Evolutionary conservation across 1,284 basidiomycete genomes (phyloP).

Genomic region (Hypsizygus ulmarius): DNA sequence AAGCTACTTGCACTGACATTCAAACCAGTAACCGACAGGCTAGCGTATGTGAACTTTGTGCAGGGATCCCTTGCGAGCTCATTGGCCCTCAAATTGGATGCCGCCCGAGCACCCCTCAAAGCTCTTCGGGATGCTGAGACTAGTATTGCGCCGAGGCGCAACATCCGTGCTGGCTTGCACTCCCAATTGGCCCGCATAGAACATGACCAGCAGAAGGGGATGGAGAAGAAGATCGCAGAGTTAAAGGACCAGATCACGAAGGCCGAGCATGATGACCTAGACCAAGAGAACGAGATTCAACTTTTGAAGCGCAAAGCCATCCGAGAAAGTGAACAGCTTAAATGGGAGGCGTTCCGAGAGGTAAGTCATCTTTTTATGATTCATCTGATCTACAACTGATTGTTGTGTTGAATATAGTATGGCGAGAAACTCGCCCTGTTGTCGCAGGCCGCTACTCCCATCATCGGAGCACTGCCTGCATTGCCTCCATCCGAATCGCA

Average conservation of each 20-base stretch:
- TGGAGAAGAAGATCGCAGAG: constrained; percentile 62
- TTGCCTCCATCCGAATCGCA: constrained; percentile 53
- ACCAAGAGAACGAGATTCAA: constrained; percentile 63
- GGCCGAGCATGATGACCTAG: constrained; percentile 60
- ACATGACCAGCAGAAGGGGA: constrained; percentile 57
- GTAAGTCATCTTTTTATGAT: constrained; percentile 33
- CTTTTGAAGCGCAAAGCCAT: constrained; percentile 71
- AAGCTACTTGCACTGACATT: constrained; percentile 7
- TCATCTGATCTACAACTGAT: background rate
- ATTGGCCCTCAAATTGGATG: constrained; percentile 59
- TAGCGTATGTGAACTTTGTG: constrained; percentile 76
- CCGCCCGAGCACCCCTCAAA: constrained; percentile 64
- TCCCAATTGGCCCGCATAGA: constrained; percentile 64
- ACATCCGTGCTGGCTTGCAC: constrained; percentile 52
- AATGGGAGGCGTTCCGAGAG: constrained; percentile 78
- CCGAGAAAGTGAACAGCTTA: constrained; percentile 64
- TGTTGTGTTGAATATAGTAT: constrained; percentile 47
- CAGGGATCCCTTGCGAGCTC: constrained; percentile 62
- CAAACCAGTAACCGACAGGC: constrained; percentile 63
- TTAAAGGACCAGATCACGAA: constrained; percentile 62
- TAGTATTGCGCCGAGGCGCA: constrained; percentile 56
- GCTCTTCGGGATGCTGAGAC: constrained; percentile 67
- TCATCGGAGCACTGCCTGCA: constrained; percentile 58
- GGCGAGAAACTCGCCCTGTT: constrained; percentile 74
- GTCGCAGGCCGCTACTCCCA: constrained; percentile 61